Base-by-base conservation (phyloP, 2,329 filamentous ascomycete genomes). In the Exophiala bonariae region DNA sequence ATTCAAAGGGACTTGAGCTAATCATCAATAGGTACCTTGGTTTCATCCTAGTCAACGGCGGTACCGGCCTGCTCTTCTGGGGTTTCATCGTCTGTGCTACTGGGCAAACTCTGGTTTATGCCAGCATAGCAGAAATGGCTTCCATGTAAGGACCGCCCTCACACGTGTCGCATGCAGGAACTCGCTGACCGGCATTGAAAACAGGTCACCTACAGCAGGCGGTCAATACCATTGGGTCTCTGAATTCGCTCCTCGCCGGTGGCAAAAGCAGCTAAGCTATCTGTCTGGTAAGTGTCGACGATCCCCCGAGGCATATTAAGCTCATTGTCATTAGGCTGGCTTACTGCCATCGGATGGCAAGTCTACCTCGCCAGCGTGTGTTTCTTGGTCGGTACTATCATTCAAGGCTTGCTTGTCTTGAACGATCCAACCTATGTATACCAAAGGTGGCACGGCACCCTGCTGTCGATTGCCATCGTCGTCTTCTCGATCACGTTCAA, bases 21-120 rank as follows among this genome's bases (percentile, higher is more conserved):
- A 44, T 20, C 6, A 18, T 13, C 9, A 4, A 34, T 22, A 26
- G 23, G 11, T 26, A 26, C 11, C 36, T 52, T 16, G 13, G 14
- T 18, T 49, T 52, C 20, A 20, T 43, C 22, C 36, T 52, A 11
- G 61, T 59, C 16, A 76, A 78, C 53, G 77, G 77, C 7, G 78
- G 77, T 10, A 71, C 73, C 1, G 76, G 71, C 3, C 76, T 76
- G 18, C 65, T 79, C 3, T 70, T 81, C 36, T 81, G 76, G 66
- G 70, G 75, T 2, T 78, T 73, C 43, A 48, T 79, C 2, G 59
- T 74, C 34, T 69, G 68, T 10, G 74, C 72, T 67, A 54, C 69
- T 19, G 75, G 75, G 1, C 66, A 71, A 30, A 26, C 23, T 26
- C 23, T 26, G 23, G 23, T 26, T 26, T 26, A 26, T 26, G 23